Evolutionary conservation across 257 asterid species (phyloP).

Genomic region (Cordia subcordata): DNA sequence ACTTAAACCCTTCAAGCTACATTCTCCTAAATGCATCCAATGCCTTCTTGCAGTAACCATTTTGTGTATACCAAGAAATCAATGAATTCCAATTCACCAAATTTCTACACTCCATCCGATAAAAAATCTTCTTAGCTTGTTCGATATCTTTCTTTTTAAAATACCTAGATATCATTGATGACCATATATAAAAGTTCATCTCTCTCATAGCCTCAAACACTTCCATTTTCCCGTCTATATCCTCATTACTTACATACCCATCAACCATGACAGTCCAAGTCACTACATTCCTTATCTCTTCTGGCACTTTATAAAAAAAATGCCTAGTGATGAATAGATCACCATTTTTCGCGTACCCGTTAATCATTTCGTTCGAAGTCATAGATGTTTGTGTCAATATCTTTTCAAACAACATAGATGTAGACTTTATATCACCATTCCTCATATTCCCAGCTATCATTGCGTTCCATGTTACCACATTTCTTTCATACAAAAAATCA

Average conservation of each 20-base stretch:
- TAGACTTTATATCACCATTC: conserved; percentile 33
- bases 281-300: conserved; percentile 53
- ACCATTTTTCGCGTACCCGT: conserved; percentile 54
- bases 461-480: conserved; percentile 64
- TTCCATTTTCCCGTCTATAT: conserved; percentile 59
- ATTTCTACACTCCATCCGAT: conserved; percentile 51
- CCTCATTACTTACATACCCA: conserved; percentile 49
- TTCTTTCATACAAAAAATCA: conserved; percentile 60
- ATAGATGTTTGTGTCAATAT: conserved; percentile 44
- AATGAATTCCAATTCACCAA: conserved; percentile 77
- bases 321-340: conserved; percentile 49
- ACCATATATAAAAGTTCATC: conserved; percentile 57
- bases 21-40: conserved; percentile 47
- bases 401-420: conserved; percentile 34
- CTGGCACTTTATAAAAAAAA: conserved; percentile 48
- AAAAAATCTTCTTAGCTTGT: conserved; percentile 53
- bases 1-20: conserved; percentile 55
- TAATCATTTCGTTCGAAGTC: conserved; percentile 77
- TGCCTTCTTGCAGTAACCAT: conserved; percentile 54
- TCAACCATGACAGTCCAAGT: conserved; percentile 78
- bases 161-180: conserved; percentile 68
- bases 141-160: conserved; percentile 53
- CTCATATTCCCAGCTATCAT: conserved; percentile 68
- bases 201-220: conserved; percentile 50
- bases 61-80: conserved; percentile 76